phyloP scores from a whole-genome alignment of 2,329 filamentous ascomycete genomes.

The Colletotrichum sp. region DNA sequence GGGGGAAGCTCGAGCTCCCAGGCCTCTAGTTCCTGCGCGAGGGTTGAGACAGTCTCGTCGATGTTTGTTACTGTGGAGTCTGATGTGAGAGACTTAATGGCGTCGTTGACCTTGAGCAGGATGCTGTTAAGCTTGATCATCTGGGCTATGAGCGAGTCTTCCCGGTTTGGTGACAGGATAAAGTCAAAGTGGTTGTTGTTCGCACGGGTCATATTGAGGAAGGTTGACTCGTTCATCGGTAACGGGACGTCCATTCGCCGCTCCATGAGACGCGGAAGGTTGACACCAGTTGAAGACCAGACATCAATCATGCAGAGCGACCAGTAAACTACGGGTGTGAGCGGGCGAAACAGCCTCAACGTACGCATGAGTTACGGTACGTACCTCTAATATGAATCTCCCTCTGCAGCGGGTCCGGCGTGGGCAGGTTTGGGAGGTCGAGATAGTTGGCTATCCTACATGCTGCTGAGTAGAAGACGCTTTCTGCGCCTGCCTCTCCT shows the following conservation, averaged over 20 bases:
- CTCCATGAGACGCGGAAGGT: slow-evolving; percentile 25
- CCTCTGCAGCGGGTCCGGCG: slow-evolving; percentile 31
- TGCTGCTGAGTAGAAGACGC: slow-evolving; percentile 42
- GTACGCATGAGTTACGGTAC: not conserved
- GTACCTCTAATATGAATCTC: slow-evolving; percentile 38
- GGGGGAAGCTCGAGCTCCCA: slow-evolving; percentile 40
- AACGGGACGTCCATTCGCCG: slow-evolving; percentile 29
- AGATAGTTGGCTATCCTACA: slow-evolving; percentile 39
- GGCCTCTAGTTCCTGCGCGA: slow-evolving; percentile 36
- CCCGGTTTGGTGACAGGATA: slow-evolving; percentile 22
- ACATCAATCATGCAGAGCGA: slow-evolving; percentile 28
- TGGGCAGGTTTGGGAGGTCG: slow-evolving; percentile 36
- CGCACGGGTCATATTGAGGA: slow-evolving; percentile 28
- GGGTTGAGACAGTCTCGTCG: slow-evolving; percentile 30
- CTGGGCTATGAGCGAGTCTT: slow-evolving; percentile 24
- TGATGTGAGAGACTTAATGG: slow-evolving; percentile 26
- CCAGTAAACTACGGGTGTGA: slow-evolving; percentile 22
- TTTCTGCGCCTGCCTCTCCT: slow-evolving; percentile 38
- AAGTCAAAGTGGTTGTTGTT: slow-evolving; percentile 24
- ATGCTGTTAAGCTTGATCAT: slow-evolving; percentile 34
- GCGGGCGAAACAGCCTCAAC: not conserved
- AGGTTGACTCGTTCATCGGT: slow-evolving; percentile 40
- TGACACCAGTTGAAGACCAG: slow-evolving; percentile 27
- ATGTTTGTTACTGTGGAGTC: slow-evolving; percentile 28
- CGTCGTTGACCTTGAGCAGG: slow-evolving; percentile 43